Evolutionary conservation across 768 basidiomycete genomes (phyloP).

Genomic region (Boletellus emodensis): DNA sequence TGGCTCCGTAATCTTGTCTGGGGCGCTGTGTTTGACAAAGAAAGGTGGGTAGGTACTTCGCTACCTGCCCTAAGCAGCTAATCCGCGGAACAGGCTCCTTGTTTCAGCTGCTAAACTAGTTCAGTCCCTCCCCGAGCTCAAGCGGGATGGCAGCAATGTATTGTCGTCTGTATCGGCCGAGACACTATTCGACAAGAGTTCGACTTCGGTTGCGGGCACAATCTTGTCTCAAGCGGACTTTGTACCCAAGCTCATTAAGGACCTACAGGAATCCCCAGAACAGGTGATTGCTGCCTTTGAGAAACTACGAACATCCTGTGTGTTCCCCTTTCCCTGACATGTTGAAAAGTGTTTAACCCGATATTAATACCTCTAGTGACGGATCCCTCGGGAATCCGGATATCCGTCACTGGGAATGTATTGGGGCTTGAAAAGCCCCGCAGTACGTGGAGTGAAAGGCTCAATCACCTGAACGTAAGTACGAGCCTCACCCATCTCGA

Average conservation of each 20-base stretch:
- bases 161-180: conserved; percentile 66
- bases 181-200: conserved; percentile 62
- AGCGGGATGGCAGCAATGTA: conserved; percentile 83
- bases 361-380: conserved; percentile 51
- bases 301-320: conserved; percentile 64
- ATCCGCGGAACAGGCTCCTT: conserved; percentile 52
- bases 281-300: conserved; percentile 72
- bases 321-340: conserved; percentile 27
- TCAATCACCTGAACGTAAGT: conserved; percentile 57
- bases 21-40: conserved; percentile 69
- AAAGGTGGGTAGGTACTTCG: conserved; percentile 47
- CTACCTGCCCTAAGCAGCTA: background rate
- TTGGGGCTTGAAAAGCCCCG: conserved; percentile 65
- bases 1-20: conserved; percentile 86
- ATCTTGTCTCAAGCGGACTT: conserved; percentile 77
- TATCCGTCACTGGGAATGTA: conserved; percentile 89
- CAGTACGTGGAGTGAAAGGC: conserved; percentile 70
- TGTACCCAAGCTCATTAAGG: conserved; percentile 66
- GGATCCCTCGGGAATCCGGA: conserved; percentile 75
- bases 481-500: conserved; percentile 15
- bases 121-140: conserved; percentile 86
- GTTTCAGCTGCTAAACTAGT: conserved; percentile 84
- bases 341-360: background rate
- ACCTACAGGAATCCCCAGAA: conserved; percentile 69
- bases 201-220: conserved; percentile 62